Percentiles rank a stretch among this genome's conserved stretches.
phyloP scores from a whole-genome alignment of 2,329 filamentous ascomycete species.

The Xylaria sp. region DNA sequence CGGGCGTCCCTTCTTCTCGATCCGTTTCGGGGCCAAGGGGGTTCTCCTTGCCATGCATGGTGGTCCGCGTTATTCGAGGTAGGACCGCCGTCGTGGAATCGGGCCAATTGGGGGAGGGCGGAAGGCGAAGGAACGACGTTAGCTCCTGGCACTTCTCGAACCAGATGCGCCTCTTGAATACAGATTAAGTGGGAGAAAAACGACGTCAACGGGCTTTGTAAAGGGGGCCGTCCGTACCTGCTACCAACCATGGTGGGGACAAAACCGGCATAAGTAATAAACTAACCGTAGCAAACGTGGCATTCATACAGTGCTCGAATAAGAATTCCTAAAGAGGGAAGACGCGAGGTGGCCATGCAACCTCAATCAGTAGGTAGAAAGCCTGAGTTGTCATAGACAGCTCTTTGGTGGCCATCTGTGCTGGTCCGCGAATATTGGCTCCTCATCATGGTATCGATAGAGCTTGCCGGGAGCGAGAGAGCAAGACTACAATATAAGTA shows the following conservation, averaged over 20 bases:
- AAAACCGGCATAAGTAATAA: slow-evolving; percentile 26
- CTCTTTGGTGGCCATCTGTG: slow-evolving; percentile 26
- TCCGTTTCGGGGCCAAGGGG: slow-evolving; percentile 13
- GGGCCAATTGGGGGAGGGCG: slow-evolving; percentile 24
- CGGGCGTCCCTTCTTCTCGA: slow-evolving; percentile 17
- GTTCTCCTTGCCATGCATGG: slow-evolving; percentile 20
- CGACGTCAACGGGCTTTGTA: slow-evolving; percentile 26
- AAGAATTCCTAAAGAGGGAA: slow-evolving; percentile 27
- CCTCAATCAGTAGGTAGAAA: slow-evolving; percentile 31
- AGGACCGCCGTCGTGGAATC: slow-evolving; percentile 9
- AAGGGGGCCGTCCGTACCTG: slow-evolving; percentile 24
- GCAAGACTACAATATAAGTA: slow-evolving; percentile 24
- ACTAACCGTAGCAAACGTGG: slow-evolving; percentile 32
- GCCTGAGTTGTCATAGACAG: slow-evolving; percentile 31
- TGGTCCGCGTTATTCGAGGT: slow-evolving; percentile 5
- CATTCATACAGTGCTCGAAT: slow-evolving; percentile 30
- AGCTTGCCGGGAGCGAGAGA: background rate
- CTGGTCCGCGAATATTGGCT: slow-evolving; percentile 27
- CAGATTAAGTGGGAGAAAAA: slow-evolving; percentile 17
- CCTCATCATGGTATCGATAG: slow-evolving; percentile 26
- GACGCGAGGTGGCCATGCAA: slow-evolving; percentile 33
- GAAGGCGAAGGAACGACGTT: slow-evolving; percentile 9
- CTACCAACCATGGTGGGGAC: slow-evolving; percentile 25
- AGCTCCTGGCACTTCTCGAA: slow-evolving; percentile 19
- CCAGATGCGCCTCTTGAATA: slow-evolving; percentile 20